phyloP scores from a whole-genome alignment of 2,329 filamentous ascomycete genomes.

The Aureobasidium leucospermi region DNA sequence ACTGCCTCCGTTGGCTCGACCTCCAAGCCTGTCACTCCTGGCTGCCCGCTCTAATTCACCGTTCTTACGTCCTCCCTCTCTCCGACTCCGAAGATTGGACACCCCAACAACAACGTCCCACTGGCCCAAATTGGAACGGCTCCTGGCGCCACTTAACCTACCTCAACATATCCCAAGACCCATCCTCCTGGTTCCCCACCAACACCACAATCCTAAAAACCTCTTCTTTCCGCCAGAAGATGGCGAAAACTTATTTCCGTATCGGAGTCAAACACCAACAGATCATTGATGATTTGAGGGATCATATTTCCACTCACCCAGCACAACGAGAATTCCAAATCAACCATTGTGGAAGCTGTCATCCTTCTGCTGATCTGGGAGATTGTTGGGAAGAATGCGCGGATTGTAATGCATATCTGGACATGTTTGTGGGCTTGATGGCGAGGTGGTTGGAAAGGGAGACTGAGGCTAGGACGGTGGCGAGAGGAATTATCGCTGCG shows the following conservation, averaged over 20 bases:
- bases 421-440: neutral
- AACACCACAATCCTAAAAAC: neutral
- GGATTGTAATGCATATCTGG: neutral
- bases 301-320: neutral
- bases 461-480: slow-evolving; percentile 2
- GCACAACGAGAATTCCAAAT: neutral
- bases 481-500: neutral
- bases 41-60: slow-evolving; percentile 40
- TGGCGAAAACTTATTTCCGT: neutral
- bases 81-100: neutral
- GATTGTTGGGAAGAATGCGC: neutral
- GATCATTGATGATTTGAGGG: neutral
- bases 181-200: neutral
- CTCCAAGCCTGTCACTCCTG: slow-evolving; percentile 53
- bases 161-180: slow-evolving; percentile 1
- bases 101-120: neutral
- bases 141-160: slow-evolving; percentile 11
- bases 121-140: slow-evolving; percentile 7
- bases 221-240: neutral
- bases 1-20: slow-evolving; percentile 55
- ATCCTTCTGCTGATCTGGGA: neutral
- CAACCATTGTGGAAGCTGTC: slow-evolving; percentile 7
- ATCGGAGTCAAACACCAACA: neutral
- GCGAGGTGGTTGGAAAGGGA: slow-evolving; percentile 13
- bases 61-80: neutral